phyloP scores from a whole-genome alignment of 2,329 filamentous ascomycete genomes.

The Verticillium alfalfae region DNA sequence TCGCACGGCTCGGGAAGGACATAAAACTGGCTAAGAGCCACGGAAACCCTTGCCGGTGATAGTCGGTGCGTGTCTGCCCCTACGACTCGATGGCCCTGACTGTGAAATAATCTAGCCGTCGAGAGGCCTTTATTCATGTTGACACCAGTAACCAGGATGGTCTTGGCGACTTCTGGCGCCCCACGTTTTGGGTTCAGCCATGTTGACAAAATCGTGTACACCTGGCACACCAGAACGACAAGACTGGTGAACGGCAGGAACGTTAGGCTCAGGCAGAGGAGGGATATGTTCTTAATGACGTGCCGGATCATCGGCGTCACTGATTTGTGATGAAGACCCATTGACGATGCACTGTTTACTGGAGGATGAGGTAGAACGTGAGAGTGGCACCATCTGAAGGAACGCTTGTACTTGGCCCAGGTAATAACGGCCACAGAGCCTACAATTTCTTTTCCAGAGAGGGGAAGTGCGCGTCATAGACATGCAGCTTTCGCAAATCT shows the following conservation, averaged over 20 bases:
- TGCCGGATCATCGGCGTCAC: background rate
- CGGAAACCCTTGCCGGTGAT: conserved; percentile 46
- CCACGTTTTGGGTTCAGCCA: background rate
- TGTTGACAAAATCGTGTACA: background rate
- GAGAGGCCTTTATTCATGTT: conserved; percentile 65
- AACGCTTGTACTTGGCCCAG: background rate
- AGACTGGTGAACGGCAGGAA: conserved; percentile 6
- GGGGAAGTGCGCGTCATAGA: background rate
- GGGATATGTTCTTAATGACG: background rate
- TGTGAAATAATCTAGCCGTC: conserved; percentile 27
- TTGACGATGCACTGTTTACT: background rate
- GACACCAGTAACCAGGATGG: conserved; percentile 66
- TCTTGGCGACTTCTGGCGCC: conserved; percentile 19
- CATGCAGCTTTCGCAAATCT: too few relatives aligned
- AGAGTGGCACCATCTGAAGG: background rate
- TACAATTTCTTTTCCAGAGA: background rate
- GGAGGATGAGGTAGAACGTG: background rate
- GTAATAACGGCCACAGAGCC: background rate
- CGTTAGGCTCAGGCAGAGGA: background rate
- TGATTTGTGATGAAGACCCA: background rate
- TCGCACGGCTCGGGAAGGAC: conserved; percentile 29
- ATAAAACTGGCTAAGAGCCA: conserved; percentile 50
- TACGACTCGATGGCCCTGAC: conserved; percentile 68
- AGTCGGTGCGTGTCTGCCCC: conserved; percentile 53
- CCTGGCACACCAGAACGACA: background rate